Conservation (phyloP, 2,329 filamentous ascomycete genomes). For the Metarhizium rileyi region DNA sequence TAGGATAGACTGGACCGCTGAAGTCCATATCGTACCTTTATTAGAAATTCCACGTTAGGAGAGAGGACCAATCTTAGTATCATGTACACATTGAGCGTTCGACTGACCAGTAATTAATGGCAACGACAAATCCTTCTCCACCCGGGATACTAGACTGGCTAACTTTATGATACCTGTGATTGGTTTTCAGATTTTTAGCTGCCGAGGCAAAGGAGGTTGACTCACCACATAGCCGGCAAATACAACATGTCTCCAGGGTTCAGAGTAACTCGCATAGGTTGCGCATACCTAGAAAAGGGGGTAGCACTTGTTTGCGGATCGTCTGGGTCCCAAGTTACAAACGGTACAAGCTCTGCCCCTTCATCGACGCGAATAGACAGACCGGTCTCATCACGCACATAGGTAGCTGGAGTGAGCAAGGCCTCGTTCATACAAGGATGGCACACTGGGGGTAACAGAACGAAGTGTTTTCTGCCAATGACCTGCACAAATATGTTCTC, state of each 20-base stretch:
- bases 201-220: background rate
- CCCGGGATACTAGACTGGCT: conserved; percentile 58
- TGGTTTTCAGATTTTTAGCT: background rate
- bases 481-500: conserved; percentile 79
- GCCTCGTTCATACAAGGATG: conserved; percentile 60
- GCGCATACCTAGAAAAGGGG: conserved; percentile 47
- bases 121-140: conserved; percentile 64
- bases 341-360: conserved; percentile 41
- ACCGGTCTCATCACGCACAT: conserved; percentile 28
- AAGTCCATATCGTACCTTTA: conserved; percentile 73
- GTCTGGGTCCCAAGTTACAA: conserved; percentile 69
- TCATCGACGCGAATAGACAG: conserved; percentile 27
- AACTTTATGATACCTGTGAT: conserved; percentile 64
- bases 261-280: conserved; percentile 57
- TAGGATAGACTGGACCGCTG: conserved; percentile 55
- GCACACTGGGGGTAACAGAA: conserved; percentile 61
- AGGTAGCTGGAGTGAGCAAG: conserved; percentile 47
- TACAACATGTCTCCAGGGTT: conserved; percentile 73
- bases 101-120: conserved; percentile 70
- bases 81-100: background rate
- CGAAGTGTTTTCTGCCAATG: conserved; percentile 63
- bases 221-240: conserved; percentile 68
- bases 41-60: conserved; percentile 2
- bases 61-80: background rate
- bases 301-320: conserved; percentile 38